These are phyloP conservation scores for Daedalea quercina DNA, from an alignment of 768 basidiomycete species.

Conservation along the genomic window DNA sequence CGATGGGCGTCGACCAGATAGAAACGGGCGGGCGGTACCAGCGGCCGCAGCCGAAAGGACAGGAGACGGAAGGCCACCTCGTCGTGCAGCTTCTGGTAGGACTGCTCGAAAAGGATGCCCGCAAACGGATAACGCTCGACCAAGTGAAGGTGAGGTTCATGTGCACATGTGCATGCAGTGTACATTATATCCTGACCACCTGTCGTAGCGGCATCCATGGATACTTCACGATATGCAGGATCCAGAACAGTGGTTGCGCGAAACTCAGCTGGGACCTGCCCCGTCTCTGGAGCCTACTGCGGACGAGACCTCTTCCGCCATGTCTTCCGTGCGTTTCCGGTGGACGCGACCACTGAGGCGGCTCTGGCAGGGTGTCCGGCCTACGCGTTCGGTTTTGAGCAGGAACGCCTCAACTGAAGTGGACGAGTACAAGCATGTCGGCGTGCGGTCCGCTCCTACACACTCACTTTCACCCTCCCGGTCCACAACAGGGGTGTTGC, in stretches of 20 bases:
- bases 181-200: neutral
- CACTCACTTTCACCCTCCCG: conserved; percentile 9
- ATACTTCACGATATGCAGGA: conserved; percentile 61
- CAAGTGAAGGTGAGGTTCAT: conserved; percentile 65
- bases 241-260: conserved; percentile 62
- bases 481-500: conserved; percentile 12
- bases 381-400: conserved; percentile 23
- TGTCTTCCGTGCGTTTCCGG: conserved; percentile 57
- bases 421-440: conserved; percentile 20
- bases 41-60: conserved; percentile 17
- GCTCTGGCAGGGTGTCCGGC: conserved; percentile 39
- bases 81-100: conserved; percentile 68
- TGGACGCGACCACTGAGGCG: conserved; percentile 44
- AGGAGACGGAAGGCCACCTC: conserved; percentile 46
- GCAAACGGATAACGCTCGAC: conserved; percentile 66
- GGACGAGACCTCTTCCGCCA: conserved; percentile 72
- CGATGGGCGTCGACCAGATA: conserved; percentile 68
- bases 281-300: conserved; percentile 56
- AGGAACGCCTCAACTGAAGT: conserved; percentile 6
- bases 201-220: conserved; percentile 52
- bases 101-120: conserved; percentile 76
- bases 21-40: conserved; percentile 59
- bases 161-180: neutral
- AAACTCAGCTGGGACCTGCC: conserved; percentile 45
- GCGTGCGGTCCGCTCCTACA: conserved; percentile 26